Base-by-base conservation (phyloP, 179 eudicot genomes). In the Corrigiola litoralis region DNA sequence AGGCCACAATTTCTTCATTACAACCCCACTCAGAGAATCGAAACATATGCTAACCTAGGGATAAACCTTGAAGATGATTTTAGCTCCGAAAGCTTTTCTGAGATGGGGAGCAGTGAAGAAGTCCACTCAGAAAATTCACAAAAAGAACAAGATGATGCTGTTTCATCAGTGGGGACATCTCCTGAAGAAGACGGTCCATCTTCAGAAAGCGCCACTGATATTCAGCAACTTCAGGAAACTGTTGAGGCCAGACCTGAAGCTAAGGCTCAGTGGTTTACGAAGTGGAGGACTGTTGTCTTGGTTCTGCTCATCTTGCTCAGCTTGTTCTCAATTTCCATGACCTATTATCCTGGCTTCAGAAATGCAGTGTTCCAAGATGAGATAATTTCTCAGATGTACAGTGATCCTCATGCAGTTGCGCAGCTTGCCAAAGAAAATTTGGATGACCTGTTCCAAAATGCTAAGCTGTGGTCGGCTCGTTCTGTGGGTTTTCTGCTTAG, bases 1-100 rank as follows among this genome's bases (percentile, higher is more conserved):
- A 80, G 99, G 83, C 99, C 99, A 61, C 95, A 78, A 56, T 94
- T 87, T 73, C 89, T 86, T 38, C 84, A 72, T 60, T 95, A 95
- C 75, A 91, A 73, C 38, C 96, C 99, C 0, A 83, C 80, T 70
- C 87, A 85, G 0, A 77, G 86, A 72, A 72, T 76, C 8, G 82
- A 82, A 49, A 63, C 55, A 66, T 75, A 83, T 65, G 67, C 79
- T 49, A 81, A 72, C 65, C 79, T 78, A 24, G 69, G 72, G 21
- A 66, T 78, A 38, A 68, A 48, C 44, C 76, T 85, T 21, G 94
- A 91, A 48, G 91, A 87, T 17, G 77, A 78, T 37, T 75, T 82
- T 42, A 18, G 72, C 66, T 71, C 77, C 23, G 95, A 88, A 54
- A 67, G 51, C 46, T 58, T 33, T 65, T 79, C 79, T 40, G 84